These are phyloP conservation scores for Skeletonema tropicum DNA, from an alignment of 108 stramenopile species.

Conservation along the genomic window DNA sequence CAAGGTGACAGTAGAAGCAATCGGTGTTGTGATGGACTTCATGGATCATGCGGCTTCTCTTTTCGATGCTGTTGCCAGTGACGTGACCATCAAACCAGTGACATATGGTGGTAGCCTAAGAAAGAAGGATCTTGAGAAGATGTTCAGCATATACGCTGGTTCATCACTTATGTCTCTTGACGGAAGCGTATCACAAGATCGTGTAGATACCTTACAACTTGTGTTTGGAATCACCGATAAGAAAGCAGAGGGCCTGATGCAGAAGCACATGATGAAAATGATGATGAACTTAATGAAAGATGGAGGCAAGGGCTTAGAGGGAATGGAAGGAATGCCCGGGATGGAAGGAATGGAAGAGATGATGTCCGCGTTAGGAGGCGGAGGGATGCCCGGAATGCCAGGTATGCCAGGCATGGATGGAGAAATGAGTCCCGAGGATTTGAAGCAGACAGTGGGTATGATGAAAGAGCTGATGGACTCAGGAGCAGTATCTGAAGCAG, in stretches of 20 bases:
- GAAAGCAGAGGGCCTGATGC: constrained; percentile 84
- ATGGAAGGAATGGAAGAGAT: constrained; percentile 86
- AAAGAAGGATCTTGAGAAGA: constrained; percentile 80
- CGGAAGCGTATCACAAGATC: constrained; percentile 41
- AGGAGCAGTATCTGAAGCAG: constrained; percentile 62
- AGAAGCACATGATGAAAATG: constrained; percentile 86
- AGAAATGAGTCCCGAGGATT: constrained; percentile 65
- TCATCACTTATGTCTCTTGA: constrained; percentile 74
- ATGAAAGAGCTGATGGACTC: constrained; percentile 81
- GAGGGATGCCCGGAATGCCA: constrained; percentile 46
- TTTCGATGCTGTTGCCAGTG: constrained; percentile 80
- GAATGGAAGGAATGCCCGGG: constrained; percentile 53
- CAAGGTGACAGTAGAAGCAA: constrained; percentile 70
- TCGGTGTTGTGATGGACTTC: constrained; percentile 85
- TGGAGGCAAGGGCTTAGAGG: constrained; percentile 50
- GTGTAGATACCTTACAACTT: constrained; percentile 73
- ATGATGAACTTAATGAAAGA: constrained; percentile 88
- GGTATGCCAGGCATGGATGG: constrained; percentile 50
- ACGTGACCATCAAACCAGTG: constrained; percentile 78
- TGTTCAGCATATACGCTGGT: constrained; percentile 78
- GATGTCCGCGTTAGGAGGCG: constrained; percentile 76
- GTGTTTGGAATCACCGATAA: constrained; percentile 80
- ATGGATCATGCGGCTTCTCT: constrained; percentile 86
- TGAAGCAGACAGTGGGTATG: constrained; percentile 68
- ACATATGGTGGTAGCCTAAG: constrained; percentile 80